Evolutionary conservation across 768 basidiomycete species (phyloP).

Genomic region (Infundibulicybe gibba): DNA sequence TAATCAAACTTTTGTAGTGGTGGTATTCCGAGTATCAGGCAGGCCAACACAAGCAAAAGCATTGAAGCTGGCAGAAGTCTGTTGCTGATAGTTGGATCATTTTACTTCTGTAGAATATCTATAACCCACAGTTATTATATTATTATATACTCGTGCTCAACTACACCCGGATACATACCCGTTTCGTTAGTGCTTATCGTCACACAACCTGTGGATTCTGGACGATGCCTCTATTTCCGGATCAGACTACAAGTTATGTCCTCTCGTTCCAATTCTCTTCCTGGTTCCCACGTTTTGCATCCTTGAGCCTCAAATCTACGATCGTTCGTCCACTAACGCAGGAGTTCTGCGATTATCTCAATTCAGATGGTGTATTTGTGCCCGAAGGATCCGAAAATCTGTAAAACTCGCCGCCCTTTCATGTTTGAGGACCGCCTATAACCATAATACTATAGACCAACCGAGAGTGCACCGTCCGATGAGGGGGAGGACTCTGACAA

Average conservation of each 20-base stretch:
- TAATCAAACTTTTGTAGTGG: conserved; percentile 27
- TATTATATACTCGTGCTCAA: background rate
- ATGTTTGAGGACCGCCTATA: background rate
- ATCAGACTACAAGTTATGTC: conserved; percentile 45
- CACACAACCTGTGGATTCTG: background rate
- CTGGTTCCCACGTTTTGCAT: conserved; percentile 76
- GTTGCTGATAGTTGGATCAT: too few species aligned
- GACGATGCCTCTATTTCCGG: conserved; percentile 43
- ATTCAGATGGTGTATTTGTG: conserved; percentile 81
- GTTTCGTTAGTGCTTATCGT: background rate
- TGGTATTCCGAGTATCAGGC: conserved; percentile 41
- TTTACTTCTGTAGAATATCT: background rate
- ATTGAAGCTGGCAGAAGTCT: conserved; percentile 16
- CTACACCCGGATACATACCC: conserved; percentile 4
- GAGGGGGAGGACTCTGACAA: conserved; percentile 41
- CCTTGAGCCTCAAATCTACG: conserved; percentile 66
- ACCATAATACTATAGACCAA: conserved; percentile 32
- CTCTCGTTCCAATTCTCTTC: conserved; percentile 78
- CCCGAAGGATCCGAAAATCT: conserved; percentile 78
- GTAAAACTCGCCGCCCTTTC: conserved; percentile 37
- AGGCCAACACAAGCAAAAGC: conserved; percentile 34
- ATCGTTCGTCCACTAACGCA: conserved; percentile 64
- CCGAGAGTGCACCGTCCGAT: conserved; percentile 57
- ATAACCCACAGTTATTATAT: conserved; percentile 1
- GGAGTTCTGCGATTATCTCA: conserved; percentile 68